Evolutionary conservation across 495 filamentous ascomycete genomes (phyloP).

Genomic region (Penicillium salamii): DNA sequence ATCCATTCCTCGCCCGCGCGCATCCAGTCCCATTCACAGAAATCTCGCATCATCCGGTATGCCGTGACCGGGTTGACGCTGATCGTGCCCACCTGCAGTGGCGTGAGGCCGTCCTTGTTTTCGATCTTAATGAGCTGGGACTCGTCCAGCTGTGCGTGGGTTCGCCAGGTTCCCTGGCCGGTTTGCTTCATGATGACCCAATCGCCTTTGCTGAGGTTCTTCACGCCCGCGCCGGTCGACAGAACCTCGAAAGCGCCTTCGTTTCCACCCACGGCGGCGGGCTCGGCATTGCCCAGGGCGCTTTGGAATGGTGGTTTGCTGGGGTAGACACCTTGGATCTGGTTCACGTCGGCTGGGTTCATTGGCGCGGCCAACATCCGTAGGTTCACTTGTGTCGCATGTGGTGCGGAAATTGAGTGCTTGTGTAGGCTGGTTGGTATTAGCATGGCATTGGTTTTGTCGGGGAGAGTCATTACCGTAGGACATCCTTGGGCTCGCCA

Average conservation of each 20-base stretch:
- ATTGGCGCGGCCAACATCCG: constrained; percentile 84
- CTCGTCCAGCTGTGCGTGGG: constrained; percentile 73
- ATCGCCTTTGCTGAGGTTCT: constrained; percentile 64
- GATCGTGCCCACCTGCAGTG: constrained; percentile 77
- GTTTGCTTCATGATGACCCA: constrained; percentile 86
- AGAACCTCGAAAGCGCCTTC: constrained; percentile 89
- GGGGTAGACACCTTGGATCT: constrained; percentile 96
- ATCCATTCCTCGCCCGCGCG: constrained; percentile 68
- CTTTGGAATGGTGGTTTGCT: constrained; percentile 71
- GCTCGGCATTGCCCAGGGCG: constrained; percentile 67
- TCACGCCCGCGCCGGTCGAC: constrained; percentile 57
- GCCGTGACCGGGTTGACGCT: constrained; percentile 90
- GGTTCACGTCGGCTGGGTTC: constrained; percentile 97
- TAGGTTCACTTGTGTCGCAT: constrained; percentile 59
- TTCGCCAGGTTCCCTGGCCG: constrained; percentile 88
- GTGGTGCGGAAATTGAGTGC: constrained; percentile 73
- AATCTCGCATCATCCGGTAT: constrained; percentile 88
- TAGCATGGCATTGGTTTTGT: not conserved
- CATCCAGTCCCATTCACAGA: constrained; percentile 57
- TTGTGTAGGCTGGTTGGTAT: constrained; percentile 60
- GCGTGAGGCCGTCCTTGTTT: constrained; percentile 63
- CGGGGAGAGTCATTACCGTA: constrained; percentile 51
- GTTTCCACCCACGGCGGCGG: constrained; percentile 78
- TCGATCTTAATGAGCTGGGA: constrained; percentile 63
- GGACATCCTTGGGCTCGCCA: constrained; percentile 80